phyloP scores from a whole-genome alignment of 1,284 basidiomycete species.

The Phenoliferia sp. region DNA sequence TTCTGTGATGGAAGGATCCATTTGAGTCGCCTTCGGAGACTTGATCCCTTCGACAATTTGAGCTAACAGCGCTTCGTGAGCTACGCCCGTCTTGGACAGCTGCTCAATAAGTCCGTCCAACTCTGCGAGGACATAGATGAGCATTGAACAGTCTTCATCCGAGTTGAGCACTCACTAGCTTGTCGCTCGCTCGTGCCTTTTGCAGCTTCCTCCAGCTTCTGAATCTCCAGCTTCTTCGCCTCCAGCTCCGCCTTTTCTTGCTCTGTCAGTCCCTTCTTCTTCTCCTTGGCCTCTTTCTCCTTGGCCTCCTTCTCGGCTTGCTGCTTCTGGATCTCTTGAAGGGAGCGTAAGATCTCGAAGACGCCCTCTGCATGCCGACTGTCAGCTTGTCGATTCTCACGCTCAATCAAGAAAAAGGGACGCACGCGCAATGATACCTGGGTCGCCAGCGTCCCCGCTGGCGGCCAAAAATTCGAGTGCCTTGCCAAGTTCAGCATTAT shows the following conservation, averaged over 20 bases:
- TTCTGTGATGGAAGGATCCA: constrained; percentile 20
- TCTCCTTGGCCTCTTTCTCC: constrained; percentile 4
- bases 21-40: background rate
- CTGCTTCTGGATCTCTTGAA: constrained; percentile 14
- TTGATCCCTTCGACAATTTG: constrained; percentile 4
- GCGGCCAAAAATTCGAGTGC: background rate
- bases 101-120: background rate
- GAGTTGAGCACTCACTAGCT: background rate
- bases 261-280: constrained; percentile 2
- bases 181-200: background rate
- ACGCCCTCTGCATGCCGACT: constrained; percentile 11
- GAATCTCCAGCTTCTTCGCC: constrained; percentile 18
- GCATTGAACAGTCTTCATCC: background rate
- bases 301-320: constrained; percentile 10
- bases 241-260: constrained; percentile 22
- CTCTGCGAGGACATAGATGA: background rate
- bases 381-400: too few species aligned
- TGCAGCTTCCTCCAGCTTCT: constrained; percentile 13
- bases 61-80: background rate
- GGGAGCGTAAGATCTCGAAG: constrained; percentile 18
- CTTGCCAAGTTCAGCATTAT: background rate
- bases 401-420: background rate
- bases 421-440: constrained; percentile 6
- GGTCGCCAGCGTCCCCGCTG: background rate
- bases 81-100: background rate